phyloP scores from a whole-genome alignment of 73 alveolate species.

The Symbiodinium pilosum region DNA sequence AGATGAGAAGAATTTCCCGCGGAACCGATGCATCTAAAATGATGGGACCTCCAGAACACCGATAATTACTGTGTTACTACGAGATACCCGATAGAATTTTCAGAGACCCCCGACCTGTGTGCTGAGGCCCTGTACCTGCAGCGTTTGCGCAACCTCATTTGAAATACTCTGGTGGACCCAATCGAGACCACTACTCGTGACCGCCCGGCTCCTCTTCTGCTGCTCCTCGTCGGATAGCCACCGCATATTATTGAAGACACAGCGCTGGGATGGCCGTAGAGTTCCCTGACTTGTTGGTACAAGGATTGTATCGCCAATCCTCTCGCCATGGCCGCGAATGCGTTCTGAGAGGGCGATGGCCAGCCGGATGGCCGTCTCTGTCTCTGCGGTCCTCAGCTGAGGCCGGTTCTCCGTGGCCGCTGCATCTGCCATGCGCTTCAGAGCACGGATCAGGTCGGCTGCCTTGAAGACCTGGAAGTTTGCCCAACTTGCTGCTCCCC shows the following conservation, averaged over 20 bases:
- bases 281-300: conserved; percentile 53
- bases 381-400: conserved; percentile 23
- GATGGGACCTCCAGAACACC: no score
- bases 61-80: no score
- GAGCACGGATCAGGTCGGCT: conserved; percentile 16
- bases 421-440: background rate
- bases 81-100: no score
- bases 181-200: conserved; percentile 71
- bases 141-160: conserved; percentile 35
- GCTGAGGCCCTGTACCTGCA: conserved; percentile 51
- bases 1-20: no score
- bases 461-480: background rate
- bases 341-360: conserved; percentile 89
- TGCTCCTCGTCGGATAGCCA: conserved; percentile 94
- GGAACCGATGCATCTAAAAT: no score
- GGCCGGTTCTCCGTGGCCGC: background rate
- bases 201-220: conserved; percentile 71
- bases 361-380: conserved; percentile 55
- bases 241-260: conserved; percentile 82
- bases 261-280: conserved; percentile 41
- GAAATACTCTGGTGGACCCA: conserved; percentile 87
- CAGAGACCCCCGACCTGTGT: no score
- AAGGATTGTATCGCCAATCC: background rate
- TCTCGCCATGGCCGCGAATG: conserved; percentile 35
- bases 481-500: background rate